phyloP scores from a whole-genome alignment of 2,329 filamentous ascomycete species.

The Aspergillus cejpii region DNA sequence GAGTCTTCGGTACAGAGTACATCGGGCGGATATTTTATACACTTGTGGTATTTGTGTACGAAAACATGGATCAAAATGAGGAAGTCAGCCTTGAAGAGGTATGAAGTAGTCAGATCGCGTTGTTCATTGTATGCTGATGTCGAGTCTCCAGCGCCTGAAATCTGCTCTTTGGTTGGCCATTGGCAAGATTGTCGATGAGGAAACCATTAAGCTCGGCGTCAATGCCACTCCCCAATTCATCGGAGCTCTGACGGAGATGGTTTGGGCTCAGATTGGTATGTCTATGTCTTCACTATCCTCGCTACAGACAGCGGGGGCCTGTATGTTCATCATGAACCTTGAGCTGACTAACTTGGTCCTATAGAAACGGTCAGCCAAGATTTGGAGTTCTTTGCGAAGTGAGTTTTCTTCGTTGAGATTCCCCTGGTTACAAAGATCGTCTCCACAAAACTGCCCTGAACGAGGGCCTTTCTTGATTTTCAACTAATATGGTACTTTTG shows the following conservation, averaged over 20 bases:
- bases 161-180: slow-evolving; percentile 77
- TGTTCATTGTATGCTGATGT: not conserved
- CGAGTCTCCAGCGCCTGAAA: slow-evolving; percentile 62
- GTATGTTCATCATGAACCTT: not conserved
- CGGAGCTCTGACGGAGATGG: slow-evolving; percentile 73
- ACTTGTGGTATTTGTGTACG: too few species aligned
- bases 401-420: slow-evolving; percentile 13
- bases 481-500: slow-evolving; percentile 23
- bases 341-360: slow-evolving; percentile 6
- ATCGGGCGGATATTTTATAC: too few species aligned
- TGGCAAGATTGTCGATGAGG: slow-evolving; percentile 81
- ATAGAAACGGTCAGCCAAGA: slow-evolving; percentile 53
- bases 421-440: not conserved
- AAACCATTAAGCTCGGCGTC: slow-evolving; percentile 63
- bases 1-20: too few species aligned
- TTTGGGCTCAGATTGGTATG: slow-evolving; percentile 78
- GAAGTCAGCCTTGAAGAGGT: slow-evolving; percentile 33
- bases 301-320: not conserved
- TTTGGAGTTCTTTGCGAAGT: slow-evolving; percentile 58
- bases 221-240: slow-evolving; percentile 93
- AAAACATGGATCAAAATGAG: slow-evolving; percentile 25
- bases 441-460: not conserved
- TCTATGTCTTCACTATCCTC: slow-evolving; percentile 1
- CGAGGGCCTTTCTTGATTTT: not conserved
- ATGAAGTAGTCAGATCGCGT: slow-evolving; percentile 5